Base-by-base conservation (phyloP, 2,329 filamentous ascomycete genomes). In the Lecanicillium sp. region DNA sequence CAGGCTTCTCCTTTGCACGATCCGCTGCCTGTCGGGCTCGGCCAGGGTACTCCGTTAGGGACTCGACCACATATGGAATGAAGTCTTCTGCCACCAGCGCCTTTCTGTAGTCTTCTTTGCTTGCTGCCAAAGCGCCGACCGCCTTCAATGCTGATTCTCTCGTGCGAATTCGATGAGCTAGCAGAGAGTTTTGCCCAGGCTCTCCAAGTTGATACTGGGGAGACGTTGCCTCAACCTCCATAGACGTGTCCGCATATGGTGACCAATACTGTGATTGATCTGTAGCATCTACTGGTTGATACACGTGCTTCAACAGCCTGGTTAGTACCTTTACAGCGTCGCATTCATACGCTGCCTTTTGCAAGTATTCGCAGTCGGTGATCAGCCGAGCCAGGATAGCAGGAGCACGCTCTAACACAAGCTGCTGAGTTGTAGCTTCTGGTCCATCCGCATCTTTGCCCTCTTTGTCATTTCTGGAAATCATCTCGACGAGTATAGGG, bases 21-120 rank as follows among this genome's bases (percentile, higher is more conserved):
- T 73, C 67, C 46, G 67, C 69, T 10, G 55, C 43, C 14, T 54
- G 58, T 20, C 58, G 62, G 0, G 73, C 72, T 46, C 71, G 75
- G 20, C 62, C 57, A n/a, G 72, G 72, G 20, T 74, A 80, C 38
- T 64, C 60, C 2, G 54, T 61, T 32, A 97, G 71, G 1, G 88
- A 92, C 50, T 94, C 86, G 30, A 94, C 82, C 37, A 97, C 81
- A 54, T 84, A 88, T 1, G 79, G 74, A 32, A 94, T 72, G 36
- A 85, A 76, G n/a, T 88, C 87, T 49, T 86, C 78, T 17, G 89
- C 82, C 37, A 92, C 84, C 33, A 97, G 75, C 1, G 75, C 72
- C 54, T 94, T 94, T 31, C 89, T 75, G 53, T 90, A 87, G 17
- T 84, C 78, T 49, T 97, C 88, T 51, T 88, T 87, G 49, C 83